phyloP scores from a whole-genome alignment of 768 basidiomycete species.

The Leccinum subtestaceum region DNA sequence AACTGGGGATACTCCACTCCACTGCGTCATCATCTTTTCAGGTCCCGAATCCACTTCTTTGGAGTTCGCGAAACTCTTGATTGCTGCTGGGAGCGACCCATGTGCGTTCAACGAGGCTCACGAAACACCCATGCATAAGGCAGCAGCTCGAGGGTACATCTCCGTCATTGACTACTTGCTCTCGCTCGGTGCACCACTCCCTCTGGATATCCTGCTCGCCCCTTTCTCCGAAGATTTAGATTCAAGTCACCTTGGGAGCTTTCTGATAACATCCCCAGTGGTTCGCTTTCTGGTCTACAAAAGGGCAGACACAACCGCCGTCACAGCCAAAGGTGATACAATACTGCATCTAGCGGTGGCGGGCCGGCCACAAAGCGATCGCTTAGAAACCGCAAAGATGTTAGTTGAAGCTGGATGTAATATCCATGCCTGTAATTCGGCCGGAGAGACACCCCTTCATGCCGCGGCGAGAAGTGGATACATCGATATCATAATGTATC shows the following conservation, averaged over 20 bases:
- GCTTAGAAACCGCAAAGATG: too few relatives aligned
- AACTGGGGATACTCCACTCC: conserved; percentile 1
- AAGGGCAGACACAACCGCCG: too few relatives aligned
- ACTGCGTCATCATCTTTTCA: neutral
- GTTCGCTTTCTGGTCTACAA: too few relatives aligned
- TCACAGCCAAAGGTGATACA: too few relatives aligned
- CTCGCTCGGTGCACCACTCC: neutral
- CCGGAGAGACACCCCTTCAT: neutral
- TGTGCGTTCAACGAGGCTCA: neutral
- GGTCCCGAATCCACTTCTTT: neutral
- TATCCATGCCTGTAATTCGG: neutral
- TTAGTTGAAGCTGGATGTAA: neutral
- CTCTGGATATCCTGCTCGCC: neutral
- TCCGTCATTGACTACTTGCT: neutral
- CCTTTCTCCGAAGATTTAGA: too few relatives aligned
- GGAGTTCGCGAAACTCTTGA: neutral
- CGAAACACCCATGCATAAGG: neutral
- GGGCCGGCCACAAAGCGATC: too few relatives aligned
- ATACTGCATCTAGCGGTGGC: too few relatives aligned
- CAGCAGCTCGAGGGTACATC: neutral
- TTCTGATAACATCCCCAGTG: too few relatives aligned
- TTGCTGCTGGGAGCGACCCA: neutral
- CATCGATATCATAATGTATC: neutral
- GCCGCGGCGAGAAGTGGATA: neutral
- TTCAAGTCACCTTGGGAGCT: too few relatives aligned